phyloP scores from a whole-genome alignment of 345 rosid genomes.

The Brassica incana region DNA sequence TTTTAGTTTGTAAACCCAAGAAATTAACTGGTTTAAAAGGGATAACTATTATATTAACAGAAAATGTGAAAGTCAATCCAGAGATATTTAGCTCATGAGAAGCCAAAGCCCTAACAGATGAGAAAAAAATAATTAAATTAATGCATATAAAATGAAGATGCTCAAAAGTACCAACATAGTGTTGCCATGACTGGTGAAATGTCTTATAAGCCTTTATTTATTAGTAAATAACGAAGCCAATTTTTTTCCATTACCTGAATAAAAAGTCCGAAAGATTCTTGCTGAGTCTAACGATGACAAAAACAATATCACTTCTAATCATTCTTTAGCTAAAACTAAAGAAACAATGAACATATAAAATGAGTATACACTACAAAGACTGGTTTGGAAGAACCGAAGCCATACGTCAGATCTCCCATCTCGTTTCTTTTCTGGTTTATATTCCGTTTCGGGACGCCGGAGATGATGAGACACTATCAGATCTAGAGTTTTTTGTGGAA shows the following conservation, averaged over 20 bases:
- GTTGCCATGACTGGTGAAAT: neutral
- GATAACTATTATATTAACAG: neutral
- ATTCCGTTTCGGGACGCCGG: neutral
- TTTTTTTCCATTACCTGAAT: too few relatives aligned
- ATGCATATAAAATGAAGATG: neutral
- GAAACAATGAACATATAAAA: too few relatives aligned
- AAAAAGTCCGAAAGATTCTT: too few relatives aligned
- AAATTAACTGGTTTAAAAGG: neutral
- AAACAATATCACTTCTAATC: too few relatives aligned
- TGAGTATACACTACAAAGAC: too few relatives aligned
- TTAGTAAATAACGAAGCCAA: neutral
- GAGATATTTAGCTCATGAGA: neutral
- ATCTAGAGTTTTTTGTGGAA: too few relatives aligned
- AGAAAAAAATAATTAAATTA: too few relatives aligned
- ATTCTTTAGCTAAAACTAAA: too few relatives aligned
- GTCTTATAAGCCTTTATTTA: neutral
- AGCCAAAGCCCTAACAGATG: neutral
- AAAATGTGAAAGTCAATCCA: neutral
- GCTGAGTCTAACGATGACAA: too few relatives aligned
- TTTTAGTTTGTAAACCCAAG: neutral
- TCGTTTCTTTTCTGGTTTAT: neutral
- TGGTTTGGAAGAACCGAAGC: neutral
- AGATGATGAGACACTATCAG: neutral
- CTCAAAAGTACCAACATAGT: neutral
- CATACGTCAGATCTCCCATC: neutral